Evolutionary conservation across 2,329 filamentous ascomycete genomes (phyloP).

Genomic region (Chaetothyriales sp.): DNA sequence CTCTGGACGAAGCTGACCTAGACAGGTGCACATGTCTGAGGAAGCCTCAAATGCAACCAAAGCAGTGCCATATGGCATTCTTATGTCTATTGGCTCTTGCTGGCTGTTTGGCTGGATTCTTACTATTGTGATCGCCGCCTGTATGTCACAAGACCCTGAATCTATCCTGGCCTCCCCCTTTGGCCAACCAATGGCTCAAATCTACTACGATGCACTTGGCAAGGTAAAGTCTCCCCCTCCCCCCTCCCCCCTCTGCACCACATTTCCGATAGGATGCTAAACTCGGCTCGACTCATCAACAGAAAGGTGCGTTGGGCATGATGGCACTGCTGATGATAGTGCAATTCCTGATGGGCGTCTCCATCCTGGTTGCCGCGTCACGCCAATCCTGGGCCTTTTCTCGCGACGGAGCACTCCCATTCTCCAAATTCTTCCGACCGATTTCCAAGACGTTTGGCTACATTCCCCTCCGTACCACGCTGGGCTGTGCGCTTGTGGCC

Average conservation of each 20-base stretch:
- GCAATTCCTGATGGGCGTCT: constrained; percentile 35
- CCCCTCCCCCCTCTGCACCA: no score
- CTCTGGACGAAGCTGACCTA: not conserved
- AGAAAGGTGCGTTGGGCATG: constrained; percentile 39
- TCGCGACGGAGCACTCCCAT: constrained; percentile 46
- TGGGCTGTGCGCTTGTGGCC: constrained; percentile 37
- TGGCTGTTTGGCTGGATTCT: constrained; percentile 45
- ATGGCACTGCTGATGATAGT: constrained; percentile 46
- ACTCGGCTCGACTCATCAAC: constrained; percentile 25
- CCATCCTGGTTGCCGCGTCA: constrained; percentile 39
- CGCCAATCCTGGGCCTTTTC: constrained; percentile 50
- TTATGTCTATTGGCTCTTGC: constrained; percentile 41
- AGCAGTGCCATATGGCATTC: constrained; percentile 44
- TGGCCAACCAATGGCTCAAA: constrained; percentile 44
- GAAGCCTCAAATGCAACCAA: constrained; percentile 46
- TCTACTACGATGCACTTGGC: constrained; percentile 14
- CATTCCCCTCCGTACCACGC: constrained; percentile 43
- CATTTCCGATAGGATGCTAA: not conserved
- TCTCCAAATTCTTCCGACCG: constrained; percentile 41
- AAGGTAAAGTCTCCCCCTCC: constrained; percentile 1
- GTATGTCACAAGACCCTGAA: constrained; percentile 39
- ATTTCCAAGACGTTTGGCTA: constrained; percentile 41
- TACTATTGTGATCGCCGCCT: constrained; percentile 42
- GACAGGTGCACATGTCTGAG: constrained; percentile 39
- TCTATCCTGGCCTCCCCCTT: constrained; percentile 35